Evolutionary conservation across 2,329 filamentous ascomycete species (phyloP).

Genomic region (Fusarium poae): DNA sequence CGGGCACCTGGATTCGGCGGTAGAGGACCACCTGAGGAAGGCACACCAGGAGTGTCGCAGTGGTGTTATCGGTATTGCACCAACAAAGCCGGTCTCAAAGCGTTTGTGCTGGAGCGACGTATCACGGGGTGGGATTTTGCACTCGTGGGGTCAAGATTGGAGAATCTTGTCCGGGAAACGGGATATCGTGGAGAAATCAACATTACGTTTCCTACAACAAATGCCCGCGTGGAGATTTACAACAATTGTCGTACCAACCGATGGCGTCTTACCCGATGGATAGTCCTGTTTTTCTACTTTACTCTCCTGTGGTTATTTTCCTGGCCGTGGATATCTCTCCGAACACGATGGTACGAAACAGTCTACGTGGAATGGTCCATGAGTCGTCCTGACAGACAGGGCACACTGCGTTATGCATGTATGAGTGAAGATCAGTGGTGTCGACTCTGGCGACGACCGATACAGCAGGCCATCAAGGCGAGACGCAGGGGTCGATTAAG

Average conservation of each 20-base stretch:
- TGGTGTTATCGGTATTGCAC: conserved; percentile 79
- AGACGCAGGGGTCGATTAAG: conserved; percentile 68
- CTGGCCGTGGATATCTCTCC: conserved; percentile 78
- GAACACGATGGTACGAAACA: conserved; percentile 76
- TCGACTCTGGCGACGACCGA: conserved; percentile 71
- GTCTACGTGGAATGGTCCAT: conserved; percentile 69
- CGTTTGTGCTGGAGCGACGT: conserved; percentile 64
- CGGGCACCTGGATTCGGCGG: conserved; percentile 61
- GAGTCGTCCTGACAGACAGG: conserved; percentile 49
- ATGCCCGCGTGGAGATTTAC: conserved; percentile 72
- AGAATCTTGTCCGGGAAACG: conserved; percentile 70
- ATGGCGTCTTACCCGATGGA: conserved; percentile 74
- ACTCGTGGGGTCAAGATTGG: conserved; percentile 64
- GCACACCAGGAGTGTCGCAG: conserved; percentile 56
- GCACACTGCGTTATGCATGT: conserved; percentile 63
- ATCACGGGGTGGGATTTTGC: conserved; percentile 73
- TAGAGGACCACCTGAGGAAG: conserved; percentile 48
- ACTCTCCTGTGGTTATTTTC: conserved; percentile 76
- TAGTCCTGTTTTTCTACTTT: conserved; percentile 74
- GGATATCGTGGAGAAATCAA: conserved; percentile 74
- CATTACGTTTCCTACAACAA: conserved; percentile 70
- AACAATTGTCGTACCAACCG: conserved; percentile 72
- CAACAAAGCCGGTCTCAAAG: conserved; percentile 68
- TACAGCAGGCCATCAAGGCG: conserved; percentile 70
- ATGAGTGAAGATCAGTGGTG: conserved; percentile 72